phyloP scores from a whole-genome alignment of 2,329 filamentous ascomycete genomes.

The Colletotrichum agaves region DNA sequence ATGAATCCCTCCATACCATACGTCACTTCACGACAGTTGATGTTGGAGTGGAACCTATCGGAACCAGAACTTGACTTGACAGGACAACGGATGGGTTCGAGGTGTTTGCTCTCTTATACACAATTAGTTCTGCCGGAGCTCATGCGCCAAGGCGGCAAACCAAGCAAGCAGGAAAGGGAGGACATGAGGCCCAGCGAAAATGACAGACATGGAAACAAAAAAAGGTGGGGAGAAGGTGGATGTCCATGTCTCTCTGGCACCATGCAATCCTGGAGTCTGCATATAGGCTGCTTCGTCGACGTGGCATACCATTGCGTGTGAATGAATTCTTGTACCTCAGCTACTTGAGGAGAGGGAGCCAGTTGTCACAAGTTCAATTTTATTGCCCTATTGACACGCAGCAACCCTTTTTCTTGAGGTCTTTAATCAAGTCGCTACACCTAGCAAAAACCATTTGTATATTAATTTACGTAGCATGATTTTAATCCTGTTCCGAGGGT shows the following conservation, averaged over 20 bases:
- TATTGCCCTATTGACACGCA: neutral
- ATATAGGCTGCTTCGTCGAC: neutral
- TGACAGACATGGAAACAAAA: neutral
- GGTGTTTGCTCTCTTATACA: slow-evolving; percentile 6
- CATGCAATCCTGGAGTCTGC: neutral
- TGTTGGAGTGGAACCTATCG: neutral
- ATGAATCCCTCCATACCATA: no score
- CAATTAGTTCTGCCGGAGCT: neutral
- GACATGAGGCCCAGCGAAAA: neutral
- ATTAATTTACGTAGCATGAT: no score
- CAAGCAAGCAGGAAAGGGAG: neutral
- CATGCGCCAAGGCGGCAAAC: slow-evolving; percentile 17
- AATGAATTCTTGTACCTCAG: no score
- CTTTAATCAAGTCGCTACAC: no score
- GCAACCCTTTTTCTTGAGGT: no score
- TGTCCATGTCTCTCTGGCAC: neutral
- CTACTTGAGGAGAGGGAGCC: neutral
- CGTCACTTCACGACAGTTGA: no score
- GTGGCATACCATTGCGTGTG: neutral
- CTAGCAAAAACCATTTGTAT: no score
- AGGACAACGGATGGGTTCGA: neutral
- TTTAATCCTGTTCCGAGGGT: no score
- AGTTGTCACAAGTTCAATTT: neutral
- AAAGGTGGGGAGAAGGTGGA: no score
- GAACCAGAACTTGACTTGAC: neutral